Conservation (phyloP, 495 filamentous ascomycete species). For the Apodospora peruviana region DNA sequence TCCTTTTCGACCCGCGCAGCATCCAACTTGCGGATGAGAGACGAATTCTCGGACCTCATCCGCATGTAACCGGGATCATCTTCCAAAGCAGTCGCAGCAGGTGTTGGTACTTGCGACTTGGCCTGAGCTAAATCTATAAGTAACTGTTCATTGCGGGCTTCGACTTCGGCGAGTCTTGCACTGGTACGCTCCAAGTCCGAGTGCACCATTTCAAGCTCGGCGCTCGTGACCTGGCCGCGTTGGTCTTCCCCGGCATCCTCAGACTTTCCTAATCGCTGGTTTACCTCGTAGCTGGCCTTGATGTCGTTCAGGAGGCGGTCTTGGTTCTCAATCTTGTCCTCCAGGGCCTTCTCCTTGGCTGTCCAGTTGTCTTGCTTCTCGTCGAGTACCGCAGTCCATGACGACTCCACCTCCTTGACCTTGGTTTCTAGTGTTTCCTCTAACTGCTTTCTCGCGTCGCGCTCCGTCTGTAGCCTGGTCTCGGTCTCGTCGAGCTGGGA, state of each 20-base stretch:
- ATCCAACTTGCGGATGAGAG: slow-evolving; percentile 81
- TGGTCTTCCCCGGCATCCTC: slow-evolving; percentile 54
- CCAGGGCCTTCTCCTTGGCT: slow-evolving; percentile 84
- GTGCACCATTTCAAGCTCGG: slow-evolving; percentile 88
- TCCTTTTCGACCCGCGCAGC: slow-evolving; percentile 76
- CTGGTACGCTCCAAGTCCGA: slow-evolving; percentile 89
- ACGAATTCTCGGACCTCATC: slow-evolving; percentile 86
- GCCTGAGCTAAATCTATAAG: slow-evolving; percentile 84
- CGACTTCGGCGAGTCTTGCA: slow-evolving; percentile 79
- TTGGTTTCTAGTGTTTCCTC: slow-evolving; percentile 71
- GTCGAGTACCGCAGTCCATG: slow-evolving; percentile 85
- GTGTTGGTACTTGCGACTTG: slow-evolving; percentile 64
- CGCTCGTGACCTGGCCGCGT: slow-evolving; percentile 64
- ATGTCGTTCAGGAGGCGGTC: slow-evolving; percentile 88
- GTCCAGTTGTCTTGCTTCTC: slow-evolving; percentile 97
- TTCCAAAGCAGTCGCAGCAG: slow-evolving; percentile 54
- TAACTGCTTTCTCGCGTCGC: slow-evolving; percentile 61
- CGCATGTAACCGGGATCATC: slow-evolving; percentile 85
- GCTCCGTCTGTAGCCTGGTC: slow-evolving; percentile 65
- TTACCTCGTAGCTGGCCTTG: slow-evolving; percentile 95
- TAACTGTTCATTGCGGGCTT: slow-evolving; percentile 91
- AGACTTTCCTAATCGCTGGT: slow-evolving; percentile 73
- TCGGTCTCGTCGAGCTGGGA: slow-evolving; percentile 87
- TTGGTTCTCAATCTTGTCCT: slow-evolving; percentile 91
- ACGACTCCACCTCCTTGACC: slow-evolving; percentile 80